phyloP scores from a whole-genome alignment of 768 basidiomycete genomes.

The Phaffia australis region DNA sequence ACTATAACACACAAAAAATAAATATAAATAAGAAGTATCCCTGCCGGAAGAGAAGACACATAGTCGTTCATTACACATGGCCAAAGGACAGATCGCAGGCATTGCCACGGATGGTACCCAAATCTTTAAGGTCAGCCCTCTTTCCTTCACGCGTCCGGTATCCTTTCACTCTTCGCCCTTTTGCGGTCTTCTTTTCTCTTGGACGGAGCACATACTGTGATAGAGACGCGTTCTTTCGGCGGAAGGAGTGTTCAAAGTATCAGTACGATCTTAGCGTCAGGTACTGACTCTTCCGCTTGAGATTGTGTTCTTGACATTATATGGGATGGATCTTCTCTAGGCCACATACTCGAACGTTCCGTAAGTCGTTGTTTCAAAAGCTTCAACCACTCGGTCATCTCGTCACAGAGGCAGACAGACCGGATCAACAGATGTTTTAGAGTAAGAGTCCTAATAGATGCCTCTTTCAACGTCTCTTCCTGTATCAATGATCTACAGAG shows the following conservation, averaged over 20 bases:
- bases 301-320: background rate
- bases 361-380: conserved; percentile 6
- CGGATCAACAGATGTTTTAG: background rate
- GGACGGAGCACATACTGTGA: too few species aligned
- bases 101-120: conserved; percentile 1
- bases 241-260: too few species aligned
- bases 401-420: background rate
- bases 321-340: background rate
- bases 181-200: background rate
- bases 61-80: conserved; percentile 1
- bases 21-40: too few species aligned
- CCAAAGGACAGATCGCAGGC: conserved; percentile 4
- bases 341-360: conserved; percentile 26
- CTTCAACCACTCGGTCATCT: background rate
- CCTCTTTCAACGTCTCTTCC: background rate
- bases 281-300: background rate
- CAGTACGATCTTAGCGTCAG: background rate
- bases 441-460: background rate
- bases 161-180: background rate
- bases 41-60: background rate
- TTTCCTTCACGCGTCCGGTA: background rate
- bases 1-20: too few species aligned
- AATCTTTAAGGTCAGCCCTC: conserved; percentile 19
- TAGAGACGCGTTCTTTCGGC: too few species aligned
- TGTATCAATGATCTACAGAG: background rate